Base-by-base conservation (phyloP, 352 stramenopile genomes). In the Phytophthora pisi region DNA sequence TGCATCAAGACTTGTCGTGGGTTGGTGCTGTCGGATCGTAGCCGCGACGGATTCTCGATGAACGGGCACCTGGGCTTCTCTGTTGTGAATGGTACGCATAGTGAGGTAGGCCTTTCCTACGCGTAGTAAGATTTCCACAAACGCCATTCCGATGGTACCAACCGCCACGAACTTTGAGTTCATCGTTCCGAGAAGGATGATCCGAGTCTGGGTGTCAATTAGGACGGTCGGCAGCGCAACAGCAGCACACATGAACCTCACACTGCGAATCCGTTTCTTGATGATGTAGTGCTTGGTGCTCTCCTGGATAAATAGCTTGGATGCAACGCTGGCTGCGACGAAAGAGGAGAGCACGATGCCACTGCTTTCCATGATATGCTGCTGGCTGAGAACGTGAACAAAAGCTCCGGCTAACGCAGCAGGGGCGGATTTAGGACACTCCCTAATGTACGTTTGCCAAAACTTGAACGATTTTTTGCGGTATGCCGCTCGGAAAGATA, bases 141-240 rank as follows among this genome's bases (percentile, higher is more conserved):
- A n/a, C 0, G 68, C 70, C 72, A 83, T 73, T 1, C 57, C 72
- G 4, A 81, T 18, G 0, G 64, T 60, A 20, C 74, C 77, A 1
- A 59, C n/a, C 0, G 66, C 50, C 4, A 64, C 56, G 15, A 68
- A 47, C 30, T 51, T 34, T 11, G 52, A 61, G 13, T 43, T 75
- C 15, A 74, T 62, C 0, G 65, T 64, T 7, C 68, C 63, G 10
- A 77, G 72, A 36, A 86, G 50, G 31, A 78, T 61, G 5, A 86
- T 68, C 30, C 77, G 67, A 1, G 74, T 56, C 23, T 86, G 74
- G 0, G 77, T 83, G 28, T 85, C 74, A 40, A 82, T 75, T 6
- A 85, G 36, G 0, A 85, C 66, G 0, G 77, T 80, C 5, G 74
- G 77, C 3, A 85, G 38, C 1, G 58, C 77, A 2, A 86, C 73